Conservation (phyloP, 1,139 yeast genomes). For the Zygoascus hellenicus region DNA sequence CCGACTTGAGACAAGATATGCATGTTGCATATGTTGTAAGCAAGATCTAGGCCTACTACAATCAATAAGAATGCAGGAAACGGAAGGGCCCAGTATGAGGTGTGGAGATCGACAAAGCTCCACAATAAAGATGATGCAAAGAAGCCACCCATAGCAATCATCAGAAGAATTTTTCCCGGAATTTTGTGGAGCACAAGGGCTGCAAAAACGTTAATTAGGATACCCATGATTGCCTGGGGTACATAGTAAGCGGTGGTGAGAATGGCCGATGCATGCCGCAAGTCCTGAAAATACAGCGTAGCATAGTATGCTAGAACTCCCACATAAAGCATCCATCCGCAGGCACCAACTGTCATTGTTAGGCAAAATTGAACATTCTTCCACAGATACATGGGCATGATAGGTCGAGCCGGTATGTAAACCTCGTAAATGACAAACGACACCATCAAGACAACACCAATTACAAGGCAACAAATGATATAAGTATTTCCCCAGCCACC, state of each 20-base stretch:
- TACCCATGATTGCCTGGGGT: conserved; percentile 37
- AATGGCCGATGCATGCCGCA: conserved; percentile 34
- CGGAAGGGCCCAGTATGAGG: conserved; percentile 40
- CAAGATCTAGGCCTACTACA: conserved; percentile 42
- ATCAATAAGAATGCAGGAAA: conserved; percentile 38
- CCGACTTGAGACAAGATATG: conserved; percentile 38
- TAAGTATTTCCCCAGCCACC: conserved; percentile 42
- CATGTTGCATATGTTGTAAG: conserved; percentile 42
- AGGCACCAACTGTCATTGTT: conserved; percentile 34
- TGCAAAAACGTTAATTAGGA: conserved; percentile 38
- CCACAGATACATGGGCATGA: conserved; percentile 43
- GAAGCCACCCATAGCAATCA: conserved; percentile 34
- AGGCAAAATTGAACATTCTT: conserved; percentile 34
- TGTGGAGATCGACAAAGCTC: conserved; percentile 34
- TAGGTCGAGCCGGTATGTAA: conserved; percentile 36
- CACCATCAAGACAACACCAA: conserved; percentile 35
- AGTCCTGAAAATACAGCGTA: conserved; percentile 38
- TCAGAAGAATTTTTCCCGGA: conserved; percentile 36
- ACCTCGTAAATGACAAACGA: conserved; percentile 37
- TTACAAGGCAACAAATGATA: conserved; percentile 39
- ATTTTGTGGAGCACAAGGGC: conserved; percentile 40
- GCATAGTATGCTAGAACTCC: conserved; percentile 38
- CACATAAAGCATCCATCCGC: conserved; percentile 38
- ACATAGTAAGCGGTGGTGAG: conserved; percentile 39
- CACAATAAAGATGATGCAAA: conserved; percentile 36